Evolutionary conservation across 2,329 filamentous ascomycete genomes (phyloP).

Genomic region (Colletotrichum falcatum): DNA sequence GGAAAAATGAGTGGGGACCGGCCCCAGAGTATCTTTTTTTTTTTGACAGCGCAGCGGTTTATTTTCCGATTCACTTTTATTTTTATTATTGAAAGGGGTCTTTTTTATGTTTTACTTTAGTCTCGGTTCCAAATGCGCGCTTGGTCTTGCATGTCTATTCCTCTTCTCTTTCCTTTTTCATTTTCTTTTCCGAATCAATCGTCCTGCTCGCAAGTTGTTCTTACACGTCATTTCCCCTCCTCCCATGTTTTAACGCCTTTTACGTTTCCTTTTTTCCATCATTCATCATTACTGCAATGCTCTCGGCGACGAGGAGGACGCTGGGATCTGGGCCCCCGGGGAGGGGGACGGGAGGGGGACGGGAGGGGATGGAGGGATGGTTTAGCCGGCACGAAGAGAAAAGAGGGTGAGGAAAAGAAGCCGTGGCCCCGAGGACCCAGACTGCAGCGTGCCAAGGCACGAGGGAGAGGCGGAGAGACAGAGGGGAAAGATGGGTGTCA

Average conservation of each 20-base stretch:
- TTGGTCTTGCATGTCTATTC: no score
- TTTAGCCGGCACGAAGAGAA: slow-evolving; percentile 7
- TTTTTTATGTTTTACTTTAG: no score
- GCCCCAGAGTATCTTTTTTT: neutral
- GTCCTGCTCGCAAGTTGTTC: no score
- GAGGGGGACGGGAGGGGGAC: no score
- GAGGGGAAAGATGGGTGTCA: neutral
- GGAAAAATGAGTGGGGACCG: neutral
- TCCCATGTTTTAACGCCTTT: neutral
- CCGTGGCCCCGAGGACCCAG: neutral
- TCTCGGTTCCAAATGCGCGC: no score
- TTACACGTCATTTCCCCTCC: no score
- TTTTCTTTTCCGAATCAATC: no score
- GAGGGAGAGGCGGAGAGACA: neutral
- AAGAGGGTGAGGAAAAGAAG: neutral
- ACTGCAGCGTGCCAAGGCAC: neutral
- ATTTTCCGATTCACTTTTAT: no score
- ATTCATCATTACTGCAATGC: slow-evolving; percentile 5
- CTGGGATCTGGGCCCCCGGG: neutral
- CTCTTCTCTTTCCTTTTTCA: no score
- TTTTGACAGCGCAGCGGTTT: slow-evolving; percentile 18
- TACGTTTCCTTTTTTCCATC: neutral
- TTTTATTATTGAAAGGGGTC: no score
- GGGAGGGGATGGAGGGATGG: no score
- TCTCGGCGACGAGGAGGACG: slow-evolving; percentile 17